These are phyloP conservation scores for Giardia duodenalis DNA, from an alignment of 208 protist genomes.

Conservation along the genomic window DNA sequence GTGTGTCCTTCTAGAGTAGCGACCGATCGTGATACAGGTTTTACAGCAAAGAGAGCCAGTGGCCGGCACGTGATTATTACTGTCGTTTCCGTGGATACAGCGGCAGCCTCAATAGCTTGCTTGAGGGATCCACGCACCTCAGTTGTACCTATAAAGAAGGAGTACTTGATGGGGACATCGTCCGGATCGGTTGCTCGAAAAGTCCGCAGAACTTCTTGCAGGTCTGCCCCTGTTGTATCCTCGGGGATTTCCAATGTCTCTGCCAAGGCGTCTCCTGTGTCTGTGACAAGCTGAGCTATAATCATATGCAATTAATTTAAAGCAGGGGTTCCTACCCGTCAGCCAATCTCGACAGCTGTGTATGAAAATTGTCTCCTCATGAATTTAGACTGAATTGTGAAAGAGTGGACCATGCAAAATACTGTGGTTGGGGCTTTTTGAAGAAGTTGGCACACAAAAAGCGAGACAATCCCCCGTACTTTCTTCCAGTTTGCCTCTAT, in stretches of 20 bases:
- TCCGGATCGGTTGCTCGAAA: neutral
- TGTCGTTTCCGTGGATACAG: neutral
- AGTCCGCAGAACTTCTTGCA: neutral
- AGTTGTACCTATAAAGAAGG: neutral
- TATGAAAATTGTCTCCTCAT: too few relatives aligned
- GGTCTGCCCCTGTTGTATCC: neutral
- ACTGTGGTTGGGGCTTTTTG: too few relatives aligned
- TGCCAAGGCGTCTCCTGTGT: neutral
- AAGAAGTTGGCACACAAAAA: too few relatives aligned
- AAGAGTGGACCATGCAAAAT: too few relatives aligned
- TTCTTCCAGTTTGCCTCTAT: too few relatives aligned
- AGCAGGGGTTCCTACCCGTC: too few relatives aligned
- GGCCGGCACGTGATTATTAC: constrained; percentile 47
- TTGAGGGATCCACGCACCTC: neutral
- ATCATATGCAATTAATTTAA: too few relatives aligned
- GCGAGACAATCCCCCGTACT: too few relatives aligned
- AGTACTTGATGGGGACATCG: neutral
- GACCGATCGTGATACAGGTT: constrained; percentile 73
- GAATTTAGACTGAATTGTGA: too few relatives aligned
- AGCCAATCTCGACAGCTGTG: too few relatives aligned
- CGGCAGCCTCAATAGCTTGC: neutral
- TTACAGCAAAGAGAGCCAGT: constrained; percentile 83
- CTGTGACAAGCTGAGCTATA: neutral
- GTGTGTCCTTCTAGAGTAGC: constrained; percentile 72
- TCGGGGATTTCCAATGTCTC: neutral